These are phyloP conservation scores for Apiospora marii DNA, from an alignment of 2,329 filamentous ascomycete species.

Conservation along the genomic window DNA sequence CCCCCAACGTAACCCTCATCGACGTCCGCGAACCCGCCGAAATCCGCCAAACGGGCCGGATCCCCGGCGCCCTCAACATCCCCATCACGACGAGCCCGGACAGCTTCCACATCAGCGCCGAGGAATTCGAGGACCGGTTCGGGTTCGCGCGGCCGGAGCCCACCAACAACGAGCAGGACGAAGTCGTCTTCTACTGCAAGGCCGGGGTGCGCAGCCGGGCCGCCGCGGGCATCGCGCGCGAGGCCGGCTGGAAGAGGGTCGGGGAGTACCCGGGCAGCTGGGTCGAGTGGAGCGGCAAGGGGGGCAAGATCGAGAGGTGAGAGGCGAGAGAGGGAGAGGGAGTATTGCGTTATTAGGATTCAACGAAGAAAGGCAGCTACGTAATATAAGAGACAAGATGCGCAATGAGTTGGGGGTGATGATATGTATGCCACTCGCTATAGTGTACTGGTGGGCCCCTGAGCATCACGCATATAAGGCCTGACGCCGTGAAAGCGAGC, in stretches of 20 bases:
- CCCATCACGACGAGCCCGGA: conserved; percentile 81
- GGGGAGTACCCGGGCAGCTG: conserved; percentile 80
- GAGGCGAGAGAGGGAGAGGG: conserved; percentile 26
- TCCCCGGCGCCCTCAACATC: conserved; percentile 84
- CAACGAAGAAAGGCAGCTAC: too few species aligned
- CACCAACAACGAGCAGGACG: conserved; percentile 42
- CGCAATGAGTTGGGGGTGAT: not conserved
- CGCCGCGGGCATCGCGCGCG: conserved; percentile 78
- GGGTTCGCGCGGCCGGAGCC: conserved; percentile 73
- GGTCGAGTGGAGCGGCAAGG: conserved; percentile 81
- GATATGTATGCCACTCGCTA: not conserved
- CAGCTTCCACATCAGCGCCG: conserved; percentile 75
- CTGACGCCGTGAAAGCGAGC: not conserved
- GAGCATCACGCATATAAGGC: not conserved
- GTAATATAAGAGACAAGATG: not conserved
- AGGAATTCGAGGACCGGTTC: conserved; percentile 85
- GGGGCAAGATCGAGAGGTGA: conserved; percentile 67
- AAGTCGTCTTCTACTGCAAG: conserved; percentile 91
- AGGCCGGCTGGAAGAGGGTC: conserved; percentile 77
- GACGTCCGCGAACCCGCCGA: conserved; percentile 80
- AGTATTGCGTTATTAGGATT: too few species aligned
- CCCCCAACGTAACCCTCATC: conserved; percentile 35
- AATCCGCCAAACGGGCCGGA: conserved; percentile 69
- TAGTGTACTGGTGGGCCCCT: not conserved
- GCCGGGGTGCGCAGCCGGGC: conserved; percentile 83